Conservation (phyloP, 805 yeast species). For the Saturnispora ahearnii region DNA sequence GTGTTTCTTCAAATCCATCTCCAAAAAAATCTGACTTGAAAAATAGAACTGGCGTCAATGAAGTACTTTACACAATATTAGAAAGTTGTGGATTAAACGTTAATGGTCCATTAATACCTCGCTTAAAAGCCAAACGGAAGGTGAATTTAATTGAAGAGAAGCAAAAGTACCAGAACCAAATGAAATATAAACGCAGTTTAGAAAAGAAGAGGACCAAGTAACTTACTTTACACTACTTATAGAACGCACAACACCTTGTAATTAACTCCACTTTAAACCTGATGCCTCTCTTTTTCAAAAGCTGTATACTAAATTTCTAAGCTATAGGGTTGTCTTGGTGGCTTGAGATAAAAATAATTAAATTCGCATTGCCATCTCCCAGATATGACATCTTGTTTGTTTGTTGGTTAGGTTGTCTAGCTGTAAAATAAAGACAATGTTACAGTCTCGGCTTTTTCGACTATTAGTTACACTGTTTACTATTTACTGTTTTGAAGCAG, state of each 20-base stretch:
- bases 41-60: slow-evolving; percentile 43
- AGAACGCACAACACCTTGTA: background rate
- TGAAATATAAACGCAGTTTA: slow-evolving; percentile 5
- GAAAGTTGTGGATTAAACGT: slow-evolving; percentile 40
- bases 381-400: background rate
- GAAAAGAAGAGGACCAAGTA: slow-evolving; percentile 1
- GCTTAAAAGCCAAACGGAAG: slow-evolving; percentile 7
- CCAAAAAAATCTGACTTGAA: slow-evolving; percentile 17
- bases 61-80: slow-evolving; percentile 41
- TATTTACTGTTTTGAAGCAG: background rate
- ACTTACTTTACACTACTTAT: background rate
- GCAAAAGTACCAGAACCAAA: slow-evolving; percentile 12
- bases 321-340: background rate
- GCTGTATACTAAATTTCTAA: background rate
- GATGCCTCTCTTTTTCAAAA: background rate
- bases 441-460: background rate
- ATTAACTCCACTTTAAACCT: background rate
- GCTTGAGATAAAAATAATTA: background rate
- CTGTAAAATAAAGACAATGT: background rate
- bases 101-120: slow-evolving; percentile 11
- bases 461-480: background rate
- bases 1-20: slow-evolving; percentile 40
- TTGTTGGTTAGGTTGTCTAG: background rate
- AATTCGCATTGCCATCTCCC: background rate
- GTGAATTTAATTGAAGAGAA: slow-evolving; percentile 10